A percentile compares a stretch with the other conserved stretches of the same genome.
Conservation (phyloP, 352 stramenopile species). For the Phytophthora vignae region DNA sequence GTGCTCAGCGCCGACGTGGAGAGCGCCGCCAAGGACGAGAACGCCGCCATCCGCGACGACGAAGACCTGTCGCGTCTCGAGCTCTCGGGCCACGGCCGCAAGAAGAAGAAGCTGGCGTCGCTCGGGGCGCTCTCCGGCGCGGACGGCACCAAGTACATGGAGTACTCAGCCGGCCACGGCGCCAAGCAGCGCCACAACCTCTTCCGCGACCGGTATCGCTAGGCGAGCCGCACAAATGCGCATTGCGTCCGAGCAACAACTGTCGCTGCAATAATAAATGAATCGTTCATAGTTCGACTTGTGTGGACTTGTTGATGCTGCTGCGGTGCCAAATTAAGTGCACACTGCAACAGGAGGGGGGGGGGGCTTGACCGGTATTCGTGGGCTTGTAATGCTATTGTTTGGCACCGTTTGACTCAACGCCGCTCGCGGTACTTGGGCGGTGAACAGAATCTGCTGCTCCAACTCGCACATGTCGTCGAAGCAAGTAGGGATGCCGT, state of each 20-base stretch:
- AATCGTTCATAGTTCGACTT: neutral
- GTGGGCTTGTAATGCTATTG: too few species aligned
- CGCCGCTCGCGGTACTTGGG: slow-evolving; percentile 69
- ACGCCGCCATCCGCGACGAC: slow-evolving; percentile 82
- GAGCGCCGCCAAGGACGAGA: slow-evolving; percentile 84
- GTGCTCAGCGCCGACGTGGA: slow-evolving; percentile 85
- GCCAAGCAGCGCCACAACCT: slow-evolving; percentile 89
- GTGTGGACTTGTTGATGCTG: neutral
- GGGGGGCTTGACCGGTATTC: too few species aligned
- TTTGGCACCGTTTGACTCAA: too few species aligned
- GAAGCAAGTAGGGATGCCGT: slow-evolving; percentile 94
- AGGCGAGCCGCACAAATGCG: slow-evolving; percentile 11
- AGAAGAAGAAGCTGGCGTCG: slow-evolving; percentile 83
- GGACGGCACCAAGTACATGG: slow-evolving; percentile 87
- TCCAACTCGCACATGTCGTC: slow-evolving; percentile 89
- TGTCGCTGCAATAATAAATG: slow-evolving; percentile 8
- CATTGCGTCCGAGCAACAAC: neutral
- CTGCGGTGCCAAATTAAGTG: too few species aligned
- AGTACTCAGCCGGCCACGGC: slow-evolving; percentile 84
- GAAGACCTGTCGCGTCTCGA: slow-evolving; percentile 83
- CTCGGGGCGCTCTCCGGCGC: slow-evolving; percentile 81
- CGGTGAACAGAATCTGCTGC: slow-evolving; percentile 81
- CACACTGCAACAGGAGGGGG: too few species aligned
- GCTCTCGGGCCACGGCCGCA: slow-evolving; percentile 59
- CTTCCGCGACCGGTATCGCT: slow-evolving; percentile 86